Evolutionary conservation across 768 basidiomycete species (phyloP).

Genomic region (Termitomyces sp.): DNA sequence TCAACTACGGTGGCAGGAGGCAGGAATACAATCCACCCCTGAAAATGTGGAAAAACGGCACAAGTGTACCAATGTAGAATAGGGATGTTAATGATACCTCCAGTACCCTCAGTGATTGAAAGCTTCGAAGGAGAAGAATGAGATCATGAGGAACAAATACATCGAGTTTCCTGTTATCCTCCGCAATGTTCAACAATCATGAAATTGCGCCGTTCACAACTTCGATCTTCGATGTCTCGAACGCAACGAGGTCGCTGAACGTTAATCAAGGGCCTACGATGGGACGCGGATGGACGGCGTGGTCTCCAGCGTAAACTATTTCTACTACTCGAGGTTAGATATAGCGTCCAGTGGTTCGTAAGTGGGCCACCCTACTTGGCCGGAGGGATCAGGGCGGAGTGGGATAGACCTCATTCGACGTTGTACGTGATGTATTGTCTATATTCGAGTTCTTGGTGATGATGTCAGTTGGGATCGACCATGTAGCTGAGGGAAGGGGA

Average conservation of each 20-base stretch:
- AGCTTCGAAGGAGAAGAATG: background rate
- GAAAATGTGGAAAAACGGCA: background rate
- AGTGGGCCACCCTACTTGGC: background rate
- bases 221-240: background rate
- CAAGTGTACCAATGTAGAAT: background rate
- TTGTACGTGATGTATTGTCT: background rate
- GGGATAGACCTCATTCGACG: background rate
- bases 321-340: no score
- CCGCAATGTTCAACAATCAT: conserved; percentile 2
- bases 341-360: background rate
- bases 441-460: background rate
- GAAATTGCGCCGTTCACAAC: background rate
- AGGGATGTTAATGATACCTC: background rate
- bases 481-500: no score
- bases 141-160: conserved; percentile 1
- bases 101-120: conserved; percentile 1
- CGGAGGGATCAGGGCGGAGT: background rate
- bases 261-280: conserved; percentile 1
- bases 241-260: conserved; percentile 1
- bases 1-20: background rate
- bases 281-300: conserved; percentile 6
- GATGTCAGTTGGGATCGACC: no score
- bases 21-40: background rate
- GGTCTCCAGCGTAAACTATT: background rate
- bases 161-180: conserved; percentile 3